Conservation (phyloP, 768 basidiomycete species). For the Dendrothele bispora region DNA sequence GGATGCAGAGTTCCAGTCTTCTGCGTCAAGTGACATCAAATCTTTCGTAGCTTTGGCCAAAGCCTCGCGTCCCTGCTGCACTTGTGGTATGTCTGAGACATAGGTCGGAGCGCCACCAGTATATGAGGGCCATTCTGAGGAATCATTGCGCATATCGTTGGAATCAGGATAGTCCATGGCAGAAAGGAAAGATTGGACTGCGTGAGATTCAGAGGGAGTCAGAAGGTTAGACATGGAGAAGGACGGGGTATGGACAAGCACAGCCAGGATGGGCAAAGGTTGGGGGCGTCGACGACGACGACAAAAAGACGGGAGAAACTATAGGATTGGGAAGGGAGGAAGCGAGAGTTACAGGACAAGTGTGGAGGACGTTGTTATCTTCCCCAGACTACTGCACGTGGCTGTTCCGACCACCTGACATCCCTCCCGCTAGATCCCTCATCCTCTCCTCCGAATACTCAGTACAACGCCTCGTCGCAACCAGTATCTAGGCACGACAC, state of each 20-base stretch:
- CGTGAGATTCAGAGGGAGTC: constrained; percentile 64
- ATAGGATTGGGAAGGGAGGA: neutral
- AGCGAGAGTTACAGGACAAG: neutral
- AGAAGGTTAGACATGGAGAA: constrained; percentile 54
- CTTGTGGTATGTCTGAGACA: constrained; percentile 33
- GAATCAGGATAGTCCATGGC: constrained; percentile 44
- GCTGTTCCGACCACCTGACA: neutral
- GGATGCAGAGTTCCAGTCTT: constrained; percentile 33
- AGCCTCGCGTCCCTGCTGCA: constrained; percentile 60
- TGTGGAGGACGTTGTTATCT: neutral
- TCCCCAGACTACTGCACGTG: neutral
- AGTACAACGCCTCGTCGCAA: too few relatives aligned
- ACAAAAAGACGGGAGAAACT: neutral
- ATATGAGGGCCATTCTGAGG: constrained; percentile 51
- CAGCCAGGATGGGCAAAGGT: constrained; percentile 9
- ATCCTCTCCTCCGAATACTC: neutral
- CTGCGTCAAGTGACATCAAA: constrained; percentile 70
- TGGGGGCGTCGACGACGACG: neutral
- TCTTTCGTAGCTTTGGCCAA: constrained; percentile 81
- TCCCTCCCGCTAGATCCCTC: neutral
- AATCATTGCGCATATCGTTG: constrained; percentile 32
- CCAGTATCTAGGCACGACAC: constrained; percentile 5
- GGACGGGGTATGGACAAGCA: constrained; percentile 2
- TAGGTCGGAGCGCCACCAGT: constrained; percentile 40
- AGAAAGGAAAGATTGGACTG: constrained; percentile 69